Base-by-base conservation (phyloP, 345 rosid genomes). In the Salix brachista region DNA sequence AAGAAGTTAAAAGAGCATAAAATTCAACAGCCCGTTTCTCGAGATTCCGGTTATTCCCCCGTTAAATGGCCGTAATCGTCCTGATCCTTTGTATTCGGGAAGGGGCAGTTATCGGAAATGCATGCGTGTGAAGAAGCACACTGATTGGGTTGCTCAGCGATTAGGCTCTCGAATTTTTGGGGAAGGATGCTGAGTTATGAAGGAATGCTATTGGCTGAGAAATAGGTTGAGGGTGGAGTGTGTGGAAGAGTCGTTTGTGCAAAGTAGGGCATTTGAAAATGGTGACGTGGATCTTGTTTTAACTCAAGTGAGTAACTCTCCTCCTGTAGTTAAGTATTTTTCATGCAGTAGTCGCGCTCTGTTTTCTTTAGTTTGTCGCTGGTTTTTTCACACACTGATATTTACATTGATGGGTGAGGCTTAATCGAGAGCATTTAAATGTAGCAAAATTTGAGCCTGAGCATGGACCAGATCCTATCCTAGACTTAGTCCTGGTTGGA, bases 271-370 rank as follows among this genome's bases (percentile, higher is more conserved):
- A 30, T 93, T 96, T 79, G 98, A 96, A 86, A 96, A 96, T 75
- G 99, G 99, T 78, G 98, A 96, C 86, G 94, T 96, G 84, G 93
- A 91, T 88, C 99, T 96, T 66, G 99, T 93, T 81, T 97, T 98
- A 62, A 93, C 98, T 79, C 98, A 96, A 87, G 99, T 89, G 81
- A 86, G 85, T 82, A 77, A 23, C 58, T 71, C 36, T 46, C 73
- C 64, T 66, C 67, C 78, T 23, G 39, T 72, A 14, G 58, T 23
- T 21, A 34, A 74, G 18, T 78, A 8, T 69, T 19, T 70, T 70
- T 64, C 16, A 25, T 42, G 62, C 70, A 56, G 56, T 3, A 9
- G n/a, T 77, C 73, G 13, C 6, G 18, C 19, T 73, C 44, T 58
- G 50, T 41, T 54, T 72, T 77, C 70, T 56, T 58, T 54, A 9